Conservation (phyloP, 1,284 basidiomycete species). For the Irpex lacteus region DNA sequence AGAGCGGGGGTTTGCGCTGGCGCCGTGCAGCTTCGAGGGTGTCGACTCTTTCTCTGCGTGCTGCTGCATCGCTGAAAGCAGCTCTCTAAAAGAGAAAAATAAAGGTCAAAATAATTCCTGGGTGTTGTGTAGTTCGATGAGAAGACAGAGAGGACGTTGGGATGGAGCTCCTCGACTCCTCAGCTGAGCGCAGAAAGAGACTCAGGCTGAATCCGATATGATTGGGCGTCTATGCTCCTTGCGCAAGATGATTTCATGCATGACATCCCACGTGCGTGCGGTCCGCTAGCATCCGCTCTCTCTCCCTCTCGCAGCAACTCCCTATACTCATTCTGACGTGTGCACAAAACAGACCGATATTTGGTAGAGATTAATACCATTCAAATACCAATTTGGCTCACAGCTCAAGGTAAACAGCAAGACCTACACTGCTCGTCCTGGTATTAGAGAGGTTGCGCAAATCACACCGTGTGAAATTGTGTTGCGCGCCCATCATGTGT, state of each 20-base stretch:
- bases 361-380: too few species aligned
- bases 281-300: not conserved
- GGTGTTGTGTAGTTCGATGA: not conserved
- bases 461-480: too few species aligned
- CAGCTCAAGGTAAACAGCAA: too few species aligned
- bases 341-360: too few species aligned
- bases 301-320: not conserved
- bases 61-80: not conserved
- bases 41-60: not conserved
- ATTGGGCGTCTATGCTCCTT: not conserved
- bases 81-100: not conserved
- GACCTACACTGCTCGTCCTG: too few species aligned
- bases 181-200: not conserved
- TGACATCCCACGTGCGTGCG: not conserved
- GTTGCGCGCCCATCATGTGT: too few species aligned
- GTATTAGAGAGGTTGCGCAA: too few species aligned
- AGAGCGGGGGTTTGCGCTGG: constrained; percentile 1
- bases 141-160: not conserved
- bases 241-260: not conserved
- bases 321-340: too few species aligned
- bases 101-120: not conserved
- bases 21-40: not conserved
- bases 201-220: not conserved
- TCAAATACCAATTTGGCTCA: too few species aligned
- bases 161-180: not conserved